Conservation (phyloP, 2,329 filamentous ascomycete species). For the Tolypocladium endophyticum region DNA sequence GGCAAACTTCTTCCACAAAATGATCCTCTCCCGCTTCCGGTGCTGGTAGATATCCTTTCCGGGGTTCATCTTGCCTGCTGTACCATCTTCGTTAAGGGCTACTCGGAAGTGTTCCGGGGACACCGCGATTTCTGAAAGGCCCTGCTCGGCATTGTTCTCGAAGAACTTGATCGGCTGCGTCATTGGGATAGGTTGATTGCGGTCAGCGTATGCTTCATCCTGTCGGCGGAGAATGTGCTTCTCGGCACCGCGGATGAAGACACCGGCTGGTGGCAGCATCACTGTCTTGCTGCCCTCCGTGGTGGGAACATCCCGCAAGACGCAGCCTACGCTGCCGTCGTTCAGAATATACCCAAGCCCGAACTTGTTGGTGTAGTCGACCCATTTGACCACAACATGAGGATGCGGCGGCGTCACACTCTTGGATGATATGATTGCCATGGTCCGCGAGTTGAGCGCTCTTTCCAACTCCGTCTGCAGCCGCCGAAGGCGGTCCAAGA, state of each 20-base stretch:
- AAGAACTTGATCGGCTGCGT: conserved; percentile 58
- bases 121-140: conserved; percentile 53
- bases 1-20: conserved; percentile 63
- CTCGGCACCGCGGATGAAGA: conserved; percentile 62
- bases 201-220: conserved; percentile 43
- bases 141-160: conserved; percentile 56
- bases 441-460: conserved; percentile 51
- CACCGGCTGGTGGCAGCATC: conserved; percentile 56
- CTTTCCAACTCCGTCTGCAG: conserved; percentile 53
- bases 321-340: conserved; percentile 69
- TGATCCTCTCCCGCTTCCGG: conserved; percentile 54
- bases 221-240: conserved; percentile 54
- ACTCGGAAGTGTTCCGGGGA: conserved; percentile 52
- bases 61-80: conserved; percentile 48
- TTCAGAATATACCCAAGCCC: conserved; percentile 76
- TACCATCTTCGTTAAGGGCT: conserved; percentile 43
- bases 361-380: conserved; percentile 82
- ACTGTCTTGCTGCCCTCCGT: conserved; percentile 38
- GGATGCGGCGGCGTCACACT: conserved; percentile 44
- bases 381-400: conserved; percentile 67
- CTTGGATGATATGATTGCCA: conserved; percentile 48
- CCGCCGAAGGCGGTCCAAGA: conserved; percentile 43
- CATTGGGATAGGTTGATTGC: conserved; percentile 54
- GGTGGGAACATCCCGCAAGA: conserved; percentile 46
- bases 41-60: conserved; percentile 57